These are phyloP conservation scores for Dissophora globulifera DNA, from an alignment of 192 early-diverging fungal species.

Conservation along the genomic window DNA sequence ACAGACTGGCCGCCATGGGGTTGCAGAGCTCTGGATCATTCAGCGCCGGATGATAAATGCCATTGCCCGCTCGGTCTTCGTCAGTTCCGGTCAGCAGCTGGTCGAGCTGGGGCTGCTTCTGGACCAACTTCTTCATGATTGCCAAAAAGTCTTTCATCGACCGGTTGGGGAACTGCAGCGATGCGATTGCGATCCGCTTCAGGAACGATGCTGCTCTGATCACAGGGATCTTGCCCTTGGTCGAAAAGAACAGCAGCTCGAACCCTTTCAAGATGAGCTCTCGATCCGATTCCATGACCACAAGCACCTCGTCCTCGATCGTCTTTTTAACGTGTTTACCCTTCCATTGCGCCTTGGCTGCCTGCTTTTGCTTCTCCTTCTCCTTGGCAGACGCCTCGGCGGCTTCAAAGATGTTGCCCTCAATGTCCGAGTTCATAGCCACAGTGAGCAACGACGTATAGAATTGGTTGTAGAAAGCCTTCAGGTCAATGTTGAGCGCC, in stretches of 20 bases:
- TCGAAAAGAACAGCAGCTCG: slow-evolving; percentile 88
- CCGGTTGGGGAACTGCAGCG: slow-evolving; percentile 81
- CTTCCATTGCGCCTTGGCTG: slow-evolving; percentile 43
- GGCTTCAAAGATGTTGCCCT: slow-evolving; percentile 57
- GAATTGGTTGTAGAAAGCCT: slow-evolving; percentile 89
- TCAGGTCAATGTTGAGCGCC: slow-evolving; percentile 90
- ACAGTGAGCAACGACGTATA: slow-evolving; percentile 83
- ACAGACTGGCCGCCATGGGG: slow-evolving; percentile 91
- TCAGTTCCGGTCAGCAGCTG: slow-evolving; percentile 58
- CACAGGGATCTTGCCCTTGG: slow-evolving; percentile 71
- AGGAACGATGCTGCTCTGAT: slow-evolving; percentile 87
- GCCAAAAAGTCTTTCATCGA: slow-evolving; percentile 75
- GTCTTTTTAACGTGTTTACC: slow-evolving; percentile 40
- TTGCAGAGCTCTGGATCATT: slow-evolving; percentile 97
- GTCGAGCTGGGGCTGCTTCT: slow-evolving; percentile 64
- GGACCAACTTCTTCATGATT: slow-evolving; percentile 68
- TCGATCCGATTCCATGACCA: slow-evolving; percentile 70
- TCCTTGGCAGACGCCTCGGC: slow-evolving; percentile 44
- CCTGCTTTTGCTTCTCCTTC: slow-evolving; percentile 44
- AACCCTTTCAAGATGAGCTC: slow-evolving; percentile 87
- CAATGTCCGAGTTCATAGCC: slow-evolving; percentile 71
- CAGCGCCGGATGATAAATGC: slow-evolving; percentile 80
- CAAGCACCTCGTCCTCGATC: slow-evolving; percentile 52
- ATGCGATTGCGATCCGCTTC: slow-evolving; percentile 81
- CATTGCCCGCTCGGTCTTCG: slow-evolving; percentile 70